Evolutionary conservation across 2,329 filamentous ascomycete species (phyloP), one percentile per base, ranked within the genome.

Genomic region (Aspergillus sp.): DNA sequence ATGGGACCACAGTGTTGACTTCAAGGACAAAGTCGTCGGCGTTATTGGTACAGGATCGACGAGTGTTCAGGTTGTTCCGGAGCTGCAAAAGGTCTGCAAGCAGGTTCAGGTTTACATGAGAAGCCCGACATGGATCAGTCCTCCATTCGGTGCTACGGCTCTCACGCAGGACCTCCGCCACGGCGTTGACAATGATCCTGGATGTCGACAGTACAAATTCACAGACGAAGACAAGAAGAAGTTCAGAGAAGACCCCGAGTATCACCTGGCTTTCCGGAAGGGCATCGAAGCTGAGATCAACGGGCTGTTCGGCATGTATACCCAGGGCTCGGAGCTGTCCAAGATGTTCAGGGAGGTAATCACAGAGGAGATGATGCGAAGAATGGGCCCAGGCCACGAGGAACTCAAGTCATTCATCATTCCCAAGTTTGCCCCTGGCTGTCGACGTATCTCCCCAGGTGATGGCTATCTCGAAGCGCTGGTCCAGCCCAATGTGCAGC

Each of bases 21-120:
- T 66, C 39, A 63, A 45, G 15, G 59, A 61, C n/a, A 72, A 74
- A 56, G 57, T 48, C 4, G 62, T 70, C 22, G 68, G 64, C 2
- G 55, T 68, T 1, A 65, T 71, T 59, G 68, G 68, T 2, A 64
- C 60, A 22, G 71, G 70, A 2, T 67, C 71, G 4, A 68, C 68
- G 6, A 70, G 64, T 15, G 67, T 73, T 11, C 72, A 74, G 56
- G 63, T 73, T 24, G 61, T 74, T 1, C 71, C 71, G 5, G 59
- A 60, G 13, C 62, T 70, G 48, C 55, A 56, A 24, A 56, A 52
- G 53, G 20, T 50, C 7, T 39, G 34, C 34, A 50, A 45, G 24
- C 36, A 56, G 38, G 55, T 52, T 15, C 48, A 52, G 32, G 55
- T 56, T n/a, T 56, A 44, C 45, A 56, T 50, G 45, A 18, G 53